These are phyloP conservation scores for Trifolium repens DNA, from an alignment of 306 rosid species.

Conservation along the genomic window DNA sequence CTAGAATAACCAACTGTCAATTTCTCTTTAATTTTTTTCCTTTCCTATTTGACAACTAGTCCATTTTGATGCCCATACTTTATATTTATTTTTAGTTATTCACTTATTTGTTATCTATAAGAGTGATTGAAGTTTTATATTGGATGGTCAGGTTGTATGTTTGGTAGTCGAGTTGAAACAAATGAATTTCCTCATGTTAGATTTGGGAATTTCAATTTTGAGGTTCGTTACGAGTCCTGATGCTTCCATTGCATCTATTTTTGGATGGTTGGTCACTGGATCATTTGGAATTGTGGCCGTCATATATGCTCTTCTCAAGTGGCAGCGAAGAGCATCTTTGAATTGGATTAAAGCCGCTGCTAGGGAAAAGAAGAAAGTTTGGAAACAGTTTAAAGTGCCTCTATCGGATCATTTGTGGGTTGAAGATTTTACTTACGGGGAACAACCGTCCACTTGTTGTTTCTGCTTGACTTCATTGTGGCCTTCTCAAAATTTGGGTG, in stretches of 20 bases:
- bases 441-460: constrained; percentile 76
- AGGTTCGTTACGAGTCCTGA: constrained; percentile 48
- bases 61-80: constrained; percentile 39
- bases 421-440: constrained; percentile 64
- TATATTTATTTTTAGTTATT: constrained; percentile 12
- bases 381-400: constrained; percentile 74
- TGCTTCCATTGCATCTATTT: constrained; percentile 52
- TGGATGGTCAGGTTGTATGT: constrained; percentile 46
- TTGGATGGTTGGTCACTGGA: constrained; percentile 71
- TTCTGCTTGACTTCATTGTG: constrained; percentile 72
- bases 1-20: constrained; percentile 22
- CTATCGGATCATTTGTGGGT: constrained; percentile 67
- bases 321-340: constrained; percentile 71
- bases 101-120: background rate
- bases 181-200: constrained; percentile 47
- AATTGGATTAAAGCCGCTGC: constrained; percentile 84
- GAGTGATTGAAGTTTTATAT: constrained; percentile 21
- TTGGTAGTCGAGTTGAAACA: constrained; percentile 32
- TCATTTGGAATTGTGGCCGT: constrained; percentile 67
- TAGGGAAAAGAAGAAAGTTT: constrained; percentile 68
- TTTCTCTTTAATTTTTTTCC: background rate
- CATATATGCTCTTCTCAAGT: constrained; percentile 63
- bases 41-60: constrained; percentile 21
- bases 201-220: constrained; percentile 52
- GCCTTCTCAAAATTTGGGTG: constrained; percentile 64